Percentiles rank a stretch among this genome's conserved stretches.
These are phyloP conservation scores for Gnomoniopsis sp. DNA, from an alignment of 2,329 filamentous ascomycete species.

Conservation along the genomic window DNA sequence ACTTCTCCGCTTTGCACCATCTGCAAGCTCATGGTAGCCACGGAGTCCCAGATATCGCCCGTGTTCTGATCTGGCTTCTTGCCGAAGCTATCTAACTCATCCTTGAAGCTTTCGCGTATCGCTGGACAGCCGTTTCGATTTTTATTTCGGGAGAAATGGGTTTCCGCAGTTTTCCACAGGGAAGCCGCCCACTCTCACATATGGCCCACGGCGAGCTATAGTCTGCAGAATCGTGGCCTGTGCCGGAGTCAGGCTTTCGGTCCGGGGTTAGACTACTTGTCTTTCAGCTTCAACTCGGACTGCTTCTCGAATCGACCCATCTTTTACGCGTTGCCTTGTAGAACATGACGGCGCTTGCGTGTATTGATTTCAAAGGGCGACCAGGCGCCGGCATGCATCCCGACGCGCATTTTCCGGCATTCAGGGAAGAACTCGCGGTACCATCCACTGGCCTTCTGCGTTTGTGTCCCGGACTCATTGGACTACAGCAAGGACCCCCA, in stretches of 20 bases:
- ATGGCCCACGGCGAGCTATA: constrained; percentile 35
- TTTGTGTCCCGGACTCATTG: constrained; percentile 35
- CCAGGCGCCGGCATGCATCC: constrained; percentile 35
- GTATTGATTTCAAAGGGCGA: constrained; percentile 31
- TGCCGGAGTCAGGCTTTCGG: too few species aligned
- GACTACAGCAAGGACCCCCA: constrained; percentile 26
- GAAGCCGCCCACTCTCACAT: constrained; percentile 18
- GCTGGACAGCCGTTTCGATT: too few species aligned
- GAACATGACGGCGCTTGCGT: constrained; percentile 28
- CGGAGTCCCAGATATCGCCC: too few species aligned
- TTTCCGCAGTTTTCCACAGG: constrained; percentile 29
- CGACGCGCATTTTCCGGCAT: constrained; percentile 33
- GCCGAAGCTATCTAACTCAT: too few species aligned
- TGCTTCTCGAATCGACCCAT: constrained; percentile 22
- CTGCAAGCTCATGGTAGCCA: too few species aligned
- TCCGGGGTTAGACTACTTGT: too few species aligned
- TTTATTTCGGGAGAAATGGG: not conserved
- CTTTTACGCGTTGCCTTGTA: constrained; percentile 12
- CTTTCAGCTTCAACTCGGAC: too few species aligned
- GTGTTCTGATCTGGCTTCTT: too few species aligned
- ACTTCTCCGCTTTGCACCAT: too few species aligned
- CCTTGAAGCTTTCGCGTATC: too few species aligned
- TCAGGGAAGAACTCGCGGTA: constrained; percentile 38
- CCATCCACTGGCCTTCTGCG: constrained; percentile 30
- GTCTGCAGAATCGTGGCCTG: constrained; percentile 27